phyloP scores from a whole-genome alignment of 768 basidiomycete genomes.

The Amanita polypyramis region DNA sequence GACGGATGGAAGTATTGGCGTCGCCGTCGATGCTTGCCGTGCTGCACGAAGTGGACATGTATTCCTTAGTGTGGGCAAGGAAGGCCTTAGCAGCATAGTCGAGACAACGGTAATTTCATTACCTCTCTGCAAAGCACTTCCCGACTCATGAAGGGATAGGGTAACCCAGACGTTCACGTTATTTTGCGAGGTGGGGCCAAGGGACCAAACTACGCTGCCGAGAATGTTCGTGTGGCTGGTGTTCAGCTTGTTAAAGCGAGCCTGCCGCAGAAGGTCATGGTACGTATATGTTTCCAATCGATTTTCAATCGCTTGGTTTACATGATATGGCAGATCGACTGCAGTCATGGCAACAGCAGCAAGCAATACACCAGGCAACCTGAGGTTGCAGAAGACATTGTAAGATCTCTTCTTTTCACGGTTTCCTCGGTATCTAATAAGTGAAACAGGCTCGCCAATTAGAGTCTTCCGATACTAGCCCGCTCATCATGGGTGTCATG shows the following conservation, averaged over 20 bases:
- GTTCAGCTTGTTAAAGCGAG: constrained; percentile 73
- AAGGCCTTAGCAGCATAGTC: constrained; percentile 88
- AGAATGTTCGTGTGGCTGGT: constrained; percentile 69
- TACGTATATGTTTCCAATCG: constrained; percentile 19
- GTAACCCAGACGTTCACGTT: constrained; percentile 86
- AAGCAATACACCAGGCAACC: constrained; percentile 88
- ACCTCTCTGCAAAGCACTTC: neutral
- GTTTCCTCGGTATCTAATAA: neutral
- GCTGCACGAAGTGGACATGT: constrained; percentile 87
- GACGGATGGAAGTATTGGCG: constrained; percentile 85
- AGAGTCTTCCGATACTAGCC: constrained; percentile 57
- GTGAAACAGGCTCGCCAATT: constrained; percentile 55
- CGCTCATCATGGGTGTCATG: constrained; percentile 87
- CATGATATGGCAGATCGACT: constrained; percentile 59
- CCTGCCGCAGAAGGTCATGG: constrained; percentile 79
- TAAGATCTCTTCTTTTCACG: constrained; percentile 19
- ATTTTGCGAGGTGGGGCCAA: constrained; percentile 86
- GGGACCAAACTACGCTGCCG: constrained; percentile 82
- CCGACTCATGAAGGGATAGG: constrained; percentile 31
- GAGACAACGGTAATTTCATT: constrained; percentile 64
- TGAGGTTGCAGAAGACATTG: constrained; percentile 85
- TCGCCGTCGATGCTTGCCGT: constrained; percentile 93
- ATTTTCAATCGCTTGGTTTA: neutral
- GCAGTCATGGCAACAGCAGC: constrained; percentile 91
- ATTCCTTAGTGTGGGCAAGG: constrained; percentile 95